Percentiles rank a stretch among this genome's conserved stretches.
Evolutionary conservation across 805 yeast species (phyloP).

Genomic region (Blastobotrys attinorum): DNA sequence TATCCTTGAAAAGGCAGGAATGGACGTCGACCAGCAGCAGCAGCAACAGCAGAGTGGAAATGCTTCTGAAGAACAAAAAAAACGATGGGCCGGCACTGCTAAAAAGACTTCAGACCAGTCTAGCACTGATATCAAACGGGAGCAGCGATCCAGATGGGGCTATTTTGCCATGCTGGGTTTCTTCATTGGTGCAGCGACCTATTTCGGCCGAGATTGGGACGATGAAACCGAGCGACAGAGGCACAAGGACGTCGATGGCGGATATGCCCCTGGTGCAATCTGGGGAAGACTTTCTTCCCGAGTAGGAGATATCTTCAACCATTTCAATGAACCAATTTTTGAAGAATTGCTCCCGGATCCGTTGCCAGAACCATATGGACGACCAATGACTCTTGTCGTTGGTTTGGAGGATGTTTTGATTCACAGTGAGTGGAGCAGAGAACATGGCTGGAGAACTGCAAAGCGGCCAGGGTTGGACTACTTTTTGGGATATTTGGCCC

Average conservation of each 20-base stretch:
- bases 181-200: constrained; percentile 47
- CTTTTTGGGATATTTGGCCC: constrained; percentile 88
- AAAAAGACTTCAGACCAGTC: constrained; percentile 30
- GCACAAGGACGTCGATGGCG: constrained; percentile 49
- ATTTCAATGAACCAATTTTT: constrained; percentile 88
- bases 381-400: constrained; percentile 85
- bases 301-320: constrained; percentile 63
- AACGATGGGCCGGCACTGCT: constrained; percentile 45
- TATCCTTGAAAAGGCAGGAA: constrained; percentile 74
- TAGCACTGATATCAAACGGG: constrained; percentile 50
- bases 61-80: constrained; percentile 26
- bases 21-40: constrained; percentile 37
- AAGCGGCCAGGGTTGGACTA: constrained; percentile 98
- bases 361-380: constrained; percentile 80
- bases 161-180: constrained; percentile 47
- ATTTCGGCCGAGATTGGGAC: constrained; percentile 81
- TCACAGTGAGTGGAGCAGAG: constrained; percentile 86
- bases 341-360: constrained; percentile 93
- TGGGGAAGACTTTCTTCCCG: constrained; percentile 66
- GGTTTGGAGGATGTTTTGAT: constrained; percentile 84
- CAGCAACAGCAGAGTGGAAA: constrained; percentile 7
- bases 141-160: constrained; percentile 67
- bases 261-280: constrained; percentile 57
- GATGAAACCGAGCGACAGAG: constrained; percentile 58
- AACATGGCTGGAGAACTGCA: constrained; percentile 96